phyloP scores from a whole-genome alignment of 2,329 filamentous ascomycete genomes.

The Fusarium xylarioides region DNA sequence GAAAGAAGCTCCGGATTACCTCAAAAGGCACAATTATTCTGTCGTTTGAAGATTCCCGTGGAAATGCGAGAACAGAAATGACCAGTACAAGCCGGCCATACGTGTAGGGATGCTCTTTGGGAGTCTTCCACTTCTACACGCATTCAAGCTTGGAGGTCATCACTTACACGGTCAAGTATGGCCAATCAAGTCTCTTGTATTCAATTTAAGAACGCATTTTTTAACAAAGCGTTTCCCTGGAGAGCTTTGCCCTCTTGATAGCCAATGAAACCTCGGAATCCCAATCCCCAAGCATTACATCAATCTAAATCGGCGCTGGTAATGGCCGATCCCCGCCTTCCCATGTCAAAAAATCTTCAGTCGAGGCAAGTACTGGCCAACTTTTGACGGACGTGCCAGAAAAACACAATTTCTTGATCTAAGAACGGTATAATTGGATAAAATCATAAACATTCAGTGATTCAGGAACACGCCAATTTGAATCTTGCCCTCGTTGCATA shows the following conservation, averaged over 20 bases:
- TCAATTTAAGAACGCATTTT: neutral
- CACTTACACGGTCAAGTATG: neutral
- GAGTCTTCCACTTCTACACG: neutral
- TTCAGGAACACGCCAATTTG: neutral
- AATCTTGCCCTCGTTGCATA: neutral
- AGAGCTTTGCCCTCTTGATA: neutral
- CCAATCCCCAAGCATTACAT: neutral
- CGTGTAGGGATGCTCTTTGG: neutral
- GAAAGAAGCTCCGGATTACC: neutral
- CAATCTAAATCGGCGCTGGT: neutral
- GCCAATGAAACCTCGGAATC: neutral
- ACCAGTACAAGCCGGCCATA: neutral
- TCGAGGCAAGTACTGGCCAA: neutral
- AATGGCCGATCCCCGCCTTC: slow-evolving; percentile 4
- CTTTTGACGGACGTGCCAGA: neutral
- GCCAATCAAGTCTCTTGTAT: neutral
- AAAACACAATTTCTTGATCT: neutral
- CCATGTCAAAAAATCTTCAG: slow-evolving; percentile 1
- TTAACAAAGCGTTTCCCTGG: neutral
- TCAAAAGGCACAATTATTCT: neutral
- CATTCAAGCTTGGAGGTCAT: no score
- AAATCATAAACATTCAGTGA: neutral
- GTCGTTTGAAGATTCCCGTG: no score
- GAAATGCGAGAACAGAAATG: neutral
- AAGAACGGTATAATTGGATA: neutral